Evolutionary conservation across 2,329 filamentous ascomycete genomes (phyloP).

Genomic region (Paracoccidioides brasiliensis): DNA sequence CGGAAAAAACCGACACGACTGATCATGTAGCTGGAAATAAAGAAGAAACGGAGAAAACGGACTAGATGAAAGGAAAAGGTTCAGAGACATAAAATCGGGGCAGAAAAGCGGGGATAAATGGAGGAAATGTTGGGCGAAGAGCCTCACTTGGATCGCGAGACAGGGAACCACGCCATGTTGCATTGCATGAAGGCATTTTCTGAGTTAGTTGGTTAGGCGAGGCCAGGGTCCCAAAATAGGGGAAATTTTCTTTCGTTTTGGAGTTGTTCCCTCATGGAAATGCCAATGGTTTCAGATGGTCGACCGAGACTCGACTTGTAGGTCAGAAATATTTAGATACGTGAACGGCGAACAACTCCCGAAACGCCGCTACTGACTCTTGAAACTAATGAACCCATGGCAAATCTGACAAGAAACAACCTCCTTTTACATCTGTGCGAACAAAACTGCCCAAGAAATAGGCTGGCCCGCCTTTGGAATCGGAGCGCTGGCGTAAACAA

Average conservation of each 20-base stretch:
- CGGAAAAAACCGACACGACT: neutral
- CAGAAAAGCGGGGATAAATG: too few relatives aligned
- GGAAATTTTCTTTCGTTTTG: too few relatives aligned
- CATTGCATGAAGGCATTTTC: too few relatives aligned
- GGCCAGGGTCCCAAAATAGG: too few relatives aligned
- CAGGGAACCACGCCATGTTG: too few relatives aligned
- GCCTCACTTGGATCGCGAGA: too few relatives aligned
- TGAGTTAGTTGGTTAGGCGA: too few relatives aligned
- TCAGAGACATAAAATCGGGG: too few relatives aligned
- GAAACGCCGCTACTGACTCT: constrained; percentile 1
- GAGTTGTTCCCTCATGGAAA: neutral
- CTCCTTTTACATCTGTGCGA: neutral
- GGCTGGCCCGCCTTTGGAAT: neutral
- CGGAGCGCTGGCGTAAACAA: neutral
- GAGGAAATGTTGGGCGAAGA: too few relatives aligned
- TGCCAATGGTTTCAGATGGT: too few relatives aligned
- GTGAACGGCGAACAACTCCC: neutral
- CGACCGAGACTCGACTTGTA: too few relatives aligned
- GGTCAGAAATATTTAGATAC: neutral
- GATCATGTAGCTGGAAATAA: neutral
- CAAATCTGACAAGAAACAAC: neutral
- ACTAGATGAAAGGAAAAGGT: too few relatives aligned
- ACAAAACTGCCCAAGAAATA: neutral
- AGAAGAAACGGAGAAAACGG: neutral
- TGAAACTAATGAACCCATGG: neutral